Conservation (phyloP, 202 grass and related monocot species). For the Zoysia matrella region DNA sequence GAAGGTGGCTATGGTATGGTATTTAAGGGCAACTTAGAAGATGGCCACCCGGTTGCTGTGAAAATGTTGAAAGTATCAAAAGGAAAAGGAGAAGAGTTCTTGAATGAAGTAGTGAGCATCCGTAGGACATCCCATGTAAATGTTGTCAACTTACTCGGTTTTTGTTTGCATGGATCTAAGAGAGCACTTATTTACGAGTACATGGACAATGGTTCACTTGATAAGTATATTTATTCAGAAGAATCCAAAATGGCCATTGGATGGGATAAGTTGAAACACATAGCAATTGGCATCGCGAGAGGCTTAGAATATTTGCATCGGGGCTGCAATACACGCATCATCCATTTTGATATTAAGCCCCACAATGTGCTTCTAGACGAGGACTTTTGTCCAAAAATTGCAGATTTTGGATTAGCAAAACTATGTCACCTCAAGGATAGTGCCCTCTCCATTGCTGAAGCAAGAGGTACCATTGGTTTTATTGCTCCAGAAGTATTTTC, state of each 20-base stretch:
- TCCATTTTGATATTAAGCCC: no score
- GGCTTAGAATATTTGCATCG: no score
- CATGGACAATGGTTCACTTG: constrained; percentile 60
- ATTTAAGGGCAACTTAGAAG: constrained; percentile 24
- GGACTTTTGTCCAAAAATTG: constrained; percentile 13
- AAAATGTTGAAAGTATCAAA: constrained; percentile 47
- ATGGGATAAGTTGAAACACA: constrained; percentile 50
- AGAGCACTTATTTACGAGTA: constrained; percentile 58
- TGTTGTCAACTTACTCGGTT: no score
- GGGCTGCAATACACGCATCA: no score
- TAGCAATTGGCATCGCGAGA: constrained; percentile 46
- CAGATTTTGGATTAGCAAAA: constrained; percentile 62
- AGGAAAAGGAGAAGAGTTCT: constrained; percentile 50
- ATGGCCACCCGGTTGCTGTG: constrained; percentile 55
- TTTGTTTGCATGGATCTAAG: not conserved
- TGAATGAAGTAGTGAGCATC: constrained; percentile 58
- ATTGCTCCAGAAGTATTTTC: no score
- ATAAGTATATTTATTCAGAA: constrained; percentile 57
- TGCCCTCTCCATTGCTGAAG: constrained; percentile 37
- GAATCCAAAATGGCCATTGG: constrained; percentile 7
- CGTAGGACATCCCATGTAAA: not conserved
- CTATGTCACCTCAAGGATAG: constrained; percentile 43
- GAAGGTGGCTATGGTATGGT: constrained; percentile 49
- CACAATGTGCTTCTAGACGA: no score
- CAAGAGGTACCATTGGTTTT: no score